Conservation (phyloP, 2,329 filamentous ascomycete species). For the Fusarium succisae region DNA sequence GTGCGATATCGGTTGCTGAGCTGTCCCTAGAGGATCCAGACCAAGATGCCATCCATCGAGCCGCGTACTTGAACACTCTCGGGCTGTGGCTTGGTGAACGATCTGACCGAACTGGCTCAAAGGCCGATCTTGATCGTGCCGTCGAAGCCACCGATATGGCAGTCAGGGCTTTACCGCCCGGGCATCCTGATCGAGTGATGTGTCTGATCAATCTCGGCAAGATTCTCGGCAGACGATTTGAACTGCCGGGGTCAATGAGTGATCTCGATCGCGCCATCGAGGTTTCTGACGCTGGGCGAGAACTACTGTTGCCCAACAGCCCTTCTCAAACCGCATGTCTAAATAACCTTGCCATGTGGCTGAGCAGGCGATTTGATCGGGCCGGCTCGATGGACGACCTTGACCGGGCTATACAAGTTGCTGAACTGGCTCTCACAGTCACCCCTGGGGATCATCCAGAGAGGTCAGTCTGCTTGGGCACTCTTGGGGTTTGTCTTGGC, state of each 20-base stretch:
- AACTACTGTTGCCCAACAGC: neutral
- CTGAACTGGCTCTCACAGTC: neutral
- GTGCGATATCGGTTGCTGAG: neutral
- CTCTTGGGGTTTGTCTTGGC: neutral
- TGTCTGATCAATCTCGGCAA: neutral
- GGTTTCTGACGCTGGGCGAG: neutral
- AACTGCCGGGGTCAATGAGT: neutral
- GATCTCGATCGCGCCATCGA: rapidly evolving
- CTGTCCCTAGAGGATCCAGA: neutral
- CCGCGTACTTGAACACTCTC: neutral
- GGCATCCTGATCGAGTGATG: neutral
- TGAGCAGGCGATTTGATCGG: neutral
- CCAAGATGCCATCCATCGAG: neutral
- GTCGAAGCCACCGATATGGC: neutral
- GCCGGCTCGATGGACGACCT: neutral
- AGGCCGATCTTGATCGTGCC: neutral
- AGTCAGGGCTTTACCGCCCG: neutral
- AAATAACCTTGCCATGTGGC: neutral
- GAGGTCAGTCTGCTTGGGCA: neutral
- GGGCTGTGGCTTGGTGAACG: neutral
- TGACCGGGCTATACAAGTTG: neutral
- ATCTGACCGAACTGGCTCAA: neutral
- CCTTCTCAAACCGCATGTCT: neutral
- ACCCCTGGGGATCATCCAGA: neutral
- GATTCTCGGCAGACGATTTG: neutral